A percentile compares a stretch with the other conserved stretches of the same genome.
Conservation (phyloP, 78 protist genomes). For the Dictyostelium firmibasis region DNA sequence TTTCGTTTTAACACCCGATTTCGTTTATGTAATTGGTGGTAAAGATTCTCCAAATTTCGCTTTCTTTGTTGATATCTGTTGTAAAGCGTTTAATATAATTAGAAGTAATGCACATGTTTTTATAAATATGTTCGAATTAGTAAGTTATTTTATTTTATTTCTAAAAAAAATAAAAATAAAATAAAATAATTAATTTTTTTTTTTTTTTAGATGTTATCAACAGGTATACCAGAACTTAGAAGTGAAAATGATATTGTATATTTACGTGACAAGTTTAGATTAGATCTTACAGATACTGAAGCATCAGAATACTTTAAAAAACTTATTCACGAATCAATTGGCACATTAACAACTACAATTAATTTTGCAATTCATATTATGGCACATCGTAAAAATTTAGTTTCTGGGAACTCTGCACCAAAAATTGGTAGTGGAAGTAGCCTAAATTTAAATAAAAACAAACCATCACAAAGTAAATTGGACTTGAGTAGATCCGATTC, state of each 20-base stretch:
- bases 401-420: background rate
- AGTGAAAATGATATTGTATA: conserved; percentile 84
- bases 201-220: conserved; percentile 57
- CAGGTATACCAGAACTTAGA: conserved; percentile 96
- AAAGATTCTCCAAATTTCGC: conserved; percentile 75
- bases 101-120: conserved; percentile 89
- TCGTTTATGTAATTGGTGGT: conserved; percentile 90
- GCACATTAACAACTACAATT: conserved; percentile 66
- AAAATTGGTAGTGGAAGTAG: background rate
- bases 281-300: conserved; percentile 80
- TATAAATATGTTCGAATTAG: conserved; percentile 90
- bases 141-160: conserved; percentile 25
- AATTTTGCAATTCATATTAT: conserved; percentile 73
- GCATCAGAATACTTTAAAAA: conserved; percentile 74
- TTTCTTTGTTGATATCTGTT: conserved; percentile 78
- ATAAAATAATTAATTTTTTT: background rate
- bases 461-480: background rate
- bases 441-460: no score
- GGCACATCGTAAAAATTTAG: background rate
- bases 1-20: conserved; percentile 96
- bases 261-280: conserved; percentile 75
- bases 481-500: background rate
- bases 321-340: conserved; percentile 61
- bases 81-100: conserved; percentile 89
- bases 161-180: background rate